phyloP scores from a whole-genome alignment of 1,284 basidiomycete species.

The Inonotus hispidus region DNA sequence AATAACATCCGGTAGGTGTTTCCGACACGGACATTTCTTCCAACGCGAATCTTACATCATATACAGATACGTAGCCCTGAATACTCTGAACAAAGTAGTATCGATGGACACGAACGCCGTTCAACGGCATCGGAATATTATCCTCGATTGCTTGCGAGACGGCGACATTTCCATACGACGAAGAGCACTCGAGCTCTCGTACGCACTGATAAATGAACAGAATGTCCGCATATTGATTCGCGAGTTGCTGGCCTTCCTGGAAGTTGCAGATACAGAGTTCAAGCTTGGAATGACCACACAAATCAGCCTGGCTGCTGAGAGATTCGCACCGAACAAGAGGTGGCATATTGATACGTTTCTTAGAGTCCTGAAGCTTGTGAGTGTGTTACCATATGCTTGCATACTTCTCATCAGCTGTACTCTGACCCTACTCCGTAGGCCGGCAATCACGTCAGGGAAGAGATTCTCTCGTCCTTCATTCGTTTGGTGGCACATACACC shows the following conservation, averaged over 20 bases:
- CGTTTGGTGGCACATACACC: conserved; percentile 96
- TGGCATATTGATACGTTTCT: conserved; percentile 99
- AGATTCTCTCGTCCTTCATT: conserved; percentile 93
- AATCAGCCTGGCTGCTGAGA: conserved; percentile 92
- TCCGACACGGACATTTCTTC: background rate
- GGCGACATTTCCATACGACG: conserved; percentile 98
- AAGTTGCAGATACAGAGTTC: conserved; percentile 99
- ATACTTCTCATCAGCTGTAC: background rate
- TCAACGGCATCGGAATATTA: conserved; percentile 96
- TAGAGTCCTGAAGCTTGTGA: conserved; percentile 84
- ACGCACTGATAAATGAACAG: conserved; percentile 94
- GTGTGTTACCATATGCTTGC: conserved; percentile 26
- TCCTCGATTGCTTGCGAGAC: conserved; percentile 96
- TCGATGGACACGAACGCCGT: conserved; percentile 98
- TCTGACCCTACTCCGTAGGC: conserved; percentile 46
- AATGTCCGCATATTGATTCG: conserved; percentile 92
- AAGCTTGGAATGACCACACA: conserved; percentile 98
- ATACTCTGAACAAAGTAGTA: conserved; percentile 98
- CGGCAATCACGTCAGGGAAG: conserved; percentile 98
- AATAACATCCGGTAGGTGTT: conserved; percentile 90
- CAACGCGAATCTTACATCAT: background rate
- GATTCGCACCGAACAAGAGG: conserved; percentile 95
- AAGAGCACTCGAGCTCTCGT: conserved; percentile 94
- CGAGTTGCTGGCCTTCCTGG: conserved; percentile 93
- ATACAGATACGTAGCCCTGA: conserved; percentile 90